A percentile compares a stretch with the other conserved stretches of the same genome.
Conservation (phyloP, 1,284 basidiomycete genomes). For the Ceratobasidium sp. region DNA sequence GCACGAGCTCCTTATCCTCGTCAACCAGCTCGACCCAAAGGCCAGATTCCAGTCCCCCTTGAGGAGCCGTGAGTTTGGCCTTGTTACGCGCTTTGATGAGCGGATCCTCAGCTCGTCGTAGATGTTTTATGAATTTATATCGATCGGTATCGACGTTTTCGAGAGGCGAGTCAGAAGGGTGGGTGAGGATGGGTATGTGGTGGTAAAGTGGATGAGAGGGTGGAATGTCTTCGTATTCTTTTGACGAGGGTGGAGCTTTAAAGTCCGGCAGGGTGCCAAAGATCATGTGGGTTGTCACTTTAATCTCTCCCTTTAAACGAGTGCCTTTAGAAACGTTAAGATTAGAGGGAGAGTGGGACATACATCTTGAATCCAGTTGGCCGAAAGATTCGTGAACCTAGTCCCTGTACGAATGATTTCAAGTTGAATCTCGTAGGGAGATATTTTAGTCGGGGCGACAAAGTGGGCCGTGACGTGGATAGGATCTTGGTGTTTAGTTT, state of each 20-base stretch:
- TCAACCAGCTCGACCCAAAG: conserved; percentile 67
- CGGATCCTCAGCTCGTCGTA: conserved; percentile 62
- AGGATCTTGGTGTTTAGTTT: conserved; percentile 65
- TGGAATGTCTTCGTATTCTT: conserved; percentile 27
- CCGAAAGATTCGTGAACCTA: conserved; percentile 67
- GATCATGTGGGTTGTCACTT: conserved; percentile 67
- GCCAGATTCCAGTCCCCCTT: conserved; percentile 68
- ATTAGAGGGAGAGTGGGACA: conserved; percentile 37
- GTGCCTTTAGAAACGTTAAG: no score
- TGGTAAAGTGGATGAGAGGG: conserved; percentile 67
- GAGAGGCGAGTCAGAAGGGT: conserved; percentile 61
- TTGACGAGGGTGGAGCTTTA: conserved; percentile 6
- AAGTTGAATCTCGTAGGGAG: conserved; percentile 64
- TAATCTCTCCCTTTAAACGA: conserved; percentile 61
- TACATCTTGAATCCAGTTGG: conserved; percentile 71
- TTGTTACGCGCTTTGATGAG: conserved; percentile 57
- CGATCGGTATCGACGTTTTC: conserved; percentile 50
- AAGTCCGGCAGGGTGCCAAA: conserved; percentile 65
- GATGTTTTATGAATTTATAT: conserved; percentile 60
- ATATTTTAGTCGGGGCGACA: conserved; percentile 60
- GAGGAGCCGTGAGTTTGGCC: conserved; percentile 50
- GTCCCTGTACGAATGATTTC: conserved; percentile 64
- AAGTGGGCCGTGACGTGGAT: conserved; percentile 72
- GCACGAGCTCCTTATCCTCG: conserved; percentile 62
- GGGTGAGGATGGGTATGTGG: conserved; percentile 66